Evolutionary conservation across 306 rosid species (phyloP).

Genomic region (Nissolia schottii): DNA sequence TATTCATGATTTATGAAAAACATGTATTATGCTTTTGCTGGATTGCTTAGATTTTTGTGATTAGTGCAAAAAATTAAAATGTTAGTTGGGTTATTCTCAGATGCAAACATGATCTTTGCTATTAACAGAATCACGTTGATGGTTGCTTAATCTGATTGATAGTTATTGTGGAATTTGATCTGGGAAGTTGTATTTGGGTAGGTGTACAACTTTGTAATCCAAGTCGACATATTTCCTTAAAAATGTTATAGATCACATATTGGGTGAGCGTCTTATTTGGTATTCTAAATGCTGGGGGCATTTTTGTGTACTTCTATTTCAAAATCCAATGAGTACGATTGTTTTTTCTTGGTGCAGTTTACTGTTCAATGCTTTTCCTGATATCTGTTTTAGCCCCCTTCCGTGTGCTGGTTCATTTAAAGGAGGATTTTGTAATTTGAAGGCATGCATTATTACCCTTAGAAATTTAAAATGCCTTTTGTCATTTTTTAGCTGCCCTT

Average conservation of each 20-base stretch:
- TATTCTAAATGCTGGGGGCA: neutral
- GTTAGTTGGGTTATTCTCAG: neutral
- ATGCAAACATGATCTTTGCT: neutral
- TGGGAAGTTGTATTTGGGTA: constrained; percentile 3
- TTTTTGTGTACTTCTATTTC: neutral
- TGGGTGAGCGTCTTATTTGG: neutral
- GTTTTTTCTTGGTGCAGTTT: neutral
- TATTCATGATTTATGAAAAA: constrained; percentile 2
- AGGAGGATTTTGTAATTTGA: neutral
- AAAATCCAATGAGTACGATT: neutral
- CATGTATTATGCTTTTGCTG: neutral
- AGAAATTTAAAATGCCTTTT: neutral
- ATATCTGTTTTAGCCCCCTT: neutral
- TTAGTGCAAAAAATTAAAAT: neutral
- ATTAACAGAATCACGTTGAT: neutral
- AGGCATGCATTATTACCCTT: neutral
- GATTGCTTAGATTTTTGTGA: constrained; percentile 6
- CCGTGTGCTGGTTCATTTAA: neutral
- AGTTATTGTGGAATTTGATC: neutral
- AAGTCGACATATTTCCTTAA: neutral
- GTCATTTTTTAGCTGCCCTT: neutral
- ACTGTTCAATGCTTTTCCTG: neutral
- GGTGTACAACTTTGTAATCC: neutral
- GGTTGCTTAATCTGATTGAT: neutral
- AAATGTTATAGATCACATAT: neutral